A percentile compares a stretch with the other conserved stretches of the same genome.
Conservation (phyloP, 1,284 basidiomycete genomes). For the Ganoderma sinense region DNA sequence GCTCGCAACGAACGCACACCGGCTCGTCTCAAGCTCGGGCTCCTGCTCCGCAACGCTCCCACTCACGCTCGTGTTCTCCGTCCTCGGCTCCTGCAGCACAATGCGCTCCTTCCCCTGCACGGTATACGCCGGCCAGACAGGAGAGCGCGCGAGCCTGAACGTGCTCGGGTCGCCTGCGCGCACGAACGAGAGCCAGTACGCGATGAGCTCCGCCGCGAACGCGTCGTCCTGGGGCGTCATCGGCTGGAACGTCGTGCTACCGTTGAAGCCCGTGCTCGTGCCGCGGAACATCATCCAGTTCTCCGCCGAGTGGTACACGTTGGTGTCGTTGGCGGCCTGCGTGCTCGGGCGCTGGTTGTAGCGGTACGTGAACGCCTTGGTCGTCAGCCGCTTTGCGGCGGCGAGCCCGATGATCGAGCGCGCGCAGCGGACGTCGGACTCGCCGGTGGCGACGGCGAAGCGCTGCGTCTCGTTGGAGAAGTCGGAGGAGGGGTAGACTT, state of each 20-base stretch:
- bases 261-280: conserved; percentile 64
- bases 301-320: conserved; percentile 59
- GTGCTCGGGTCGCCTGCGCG: conserved; percentile 58
- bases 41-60: conserved; percentile 54
- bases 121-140: conserved; percentile 50
- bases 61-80: conserved; percentile 41
- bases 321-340: conserved; percentile 39
- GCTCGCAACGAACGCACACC: conserved; percentile 39
- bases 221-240: conserved; percentile 51
- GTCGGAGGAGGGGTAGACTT: conserved; percentile 47
- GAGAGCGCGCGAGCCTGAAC: conserved; percentile 55
- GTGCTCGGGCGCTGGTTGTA: conserved; percentile 64
- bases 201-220: conserved; percentile 62
- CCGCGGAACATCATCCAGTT: conserved; percentile 73
- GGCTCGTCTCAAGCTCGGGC: conserved; percentile 43
- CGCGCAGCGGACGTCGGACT: conserved; percentile 56
- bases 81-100: conserved; percentile 51
- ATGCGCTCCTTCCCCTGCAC: conserved; percentile 43
- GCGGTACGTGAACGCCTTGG: conserved; percentile 56
- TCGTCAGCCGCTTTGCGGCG: conserved; percentile 36
- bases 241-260: conserved; percentile 49
- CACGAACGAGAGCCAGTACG: conserved; percentile 69
- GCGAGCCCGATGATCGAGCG: conserved; percentile 54
- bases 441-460: conserved; percentile 54
- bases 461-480: conserved; percentile 51